Conservation (phyloP, 306 rosid genomes). For the Mimosa bimucronata region DNA sequence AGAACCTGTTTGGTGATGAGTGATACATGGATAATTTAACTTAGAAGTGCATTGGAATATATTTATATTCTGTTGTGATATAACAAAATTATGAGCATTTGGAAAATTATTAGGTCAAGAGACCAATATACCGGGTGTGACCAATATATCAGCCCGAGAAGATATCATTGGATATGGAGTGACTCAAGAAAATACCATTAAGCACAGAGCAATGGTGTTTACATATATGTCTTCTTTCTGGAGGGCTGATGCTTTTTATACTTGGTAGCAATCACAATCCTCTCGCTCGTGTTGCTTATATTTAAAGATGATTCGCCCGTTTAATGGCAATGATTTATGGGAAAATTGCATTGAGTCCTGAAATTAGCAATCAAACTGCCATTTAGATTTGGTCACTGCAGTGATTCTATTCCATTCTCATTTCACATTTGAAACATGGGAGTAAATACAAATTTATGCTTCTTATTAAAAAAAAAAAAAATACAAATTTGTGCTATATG, state of each 20-base stretch:
- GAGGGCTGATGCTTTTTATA: background rate
- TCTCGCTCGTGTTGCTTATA: background rate
- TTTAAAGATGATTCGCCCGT: background rate
- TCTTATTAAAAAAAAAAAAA: no score
- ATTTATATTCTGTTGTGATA: background rate
- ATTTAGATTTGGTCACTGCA: background rate
- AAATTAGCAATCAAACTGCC: background rate
- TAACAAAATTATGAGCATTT: background rate
- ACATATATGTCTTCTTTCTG: conserved; percentile 2
- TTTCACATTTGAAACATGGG: background rate
- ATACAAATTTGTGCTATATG: background rate
- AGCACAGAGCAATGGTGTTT: background rate
- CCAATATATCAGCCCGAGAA: background rate
- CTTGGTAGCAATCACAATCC: conserved; percentile 10
- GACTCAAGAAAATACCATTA: background rate
- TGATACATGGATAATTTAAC: background rate
- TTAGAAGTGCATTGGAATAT: background rate
- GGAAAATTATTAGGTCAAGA: background rate
- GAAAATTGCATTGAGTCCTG: background rate
- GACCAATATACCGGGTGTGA: no score
- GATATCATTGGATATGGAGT: background rate
- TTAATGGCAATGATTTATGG: background rate
- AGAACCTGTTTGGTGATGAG: background rate
- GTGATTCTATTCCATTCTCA: background rate
- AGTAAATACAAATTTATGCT: background rate